Conservation (phyloP, 2,329 filamentous ascomycete genomes). For the Cryoendolithus antarcticus region DNA sequence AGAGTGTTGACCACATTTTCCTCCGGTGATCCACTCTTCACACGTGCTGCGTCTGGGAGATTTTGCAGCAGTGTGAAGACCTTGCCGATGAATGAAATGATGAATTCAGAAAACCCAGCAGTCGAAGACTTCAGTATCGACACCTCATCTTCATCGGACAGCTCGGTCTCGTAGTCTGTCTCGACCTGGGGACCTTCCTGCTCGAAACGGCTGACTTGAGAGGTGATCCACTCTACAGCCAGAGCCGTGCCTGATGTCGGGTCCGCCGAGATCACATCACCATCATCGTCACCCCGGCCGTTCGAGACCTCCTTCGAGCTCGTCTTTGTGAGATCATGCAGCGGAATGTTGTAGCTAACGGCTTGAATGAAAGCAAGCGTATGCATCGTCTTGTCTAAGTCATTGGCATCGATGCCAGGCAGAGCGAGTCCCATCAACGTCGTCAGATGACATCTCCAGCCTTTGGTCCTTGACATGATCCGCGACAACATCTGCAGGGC, state of each 20-base stretch:
- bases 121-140: slow-evolving; percentile 87
- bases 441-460: slow-evolving; percentile 93
- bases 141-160: slow-evolving; percentile 77
- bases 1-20: slow-evolving; percentile 95
- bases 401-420: slow-evolving; percentile 94
- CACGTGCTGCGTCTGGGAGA: slow-evolving; percentile 75
- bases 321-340: slow-evolving; percentile 64
- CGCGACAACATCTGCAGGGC: slow-evolving; percentile 85
- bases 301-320: slow-evolving; percentile 2
- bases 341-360: slow-evolving; percentile 90
- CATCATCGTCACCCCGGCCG: slow-evolving; percentile 39
- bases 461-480: slow-evolving; percentile 82
- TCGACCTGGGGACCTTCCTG: slow-evolving; percentile 71
- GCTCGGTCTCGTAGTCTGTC: slow-evolving; percentile 70
- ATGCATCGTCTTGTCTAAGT: slow-evolving; percentile 90
- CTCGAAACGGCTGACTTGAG: slow-evolving; percentile 89
- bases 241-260: slow-evolving; percentile 43
- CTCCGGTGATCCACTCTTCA: slow-evolving; percentile 83
- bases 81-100: slow-evolving; percentile 78
- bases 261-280: slow-evolving; percentile 41
- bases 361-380: slow-evolving; percentile 91
- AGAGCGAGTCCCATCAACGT: slow-evolving; percentile 83
- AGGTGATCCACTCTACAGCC: slow-evolving; percentile 86
- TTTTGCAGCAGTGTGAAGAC: slow-evolving; percentile 95
- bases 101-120: slow-evolving; percentile 83